Percentiles rank a stretch among this genome's conserved stretches.
Conservation (phyloP, 139 green algal species). For the Nannochloris sp. region DNA sequence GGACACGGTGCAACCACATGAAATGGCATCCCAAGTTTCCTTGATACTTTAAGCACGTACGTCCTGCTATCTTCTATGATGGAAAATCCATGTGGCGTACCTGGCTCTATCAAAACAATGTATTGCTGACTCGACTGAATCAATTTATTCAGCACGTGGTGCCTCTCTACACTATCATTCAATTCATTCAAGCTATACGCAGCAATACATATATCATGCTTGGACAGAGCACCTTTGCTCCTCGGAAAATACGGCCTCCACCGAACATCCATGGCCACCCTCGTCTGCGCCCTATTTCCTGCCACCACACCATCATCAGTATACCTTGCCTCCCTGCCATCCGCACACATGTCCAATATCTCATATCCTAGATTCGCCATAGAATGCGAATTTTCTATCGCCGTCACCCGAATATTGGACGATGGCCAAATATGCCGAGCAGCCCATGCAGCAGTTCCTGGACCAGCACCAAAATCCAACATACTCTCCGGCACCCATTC, state of each 20-base stretch:
- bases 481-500: conserved; percentile 38
- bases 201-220: conserved; percentile 49
- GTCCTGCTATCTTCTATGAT: conserved; percentile 41
- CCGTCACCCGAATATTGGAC: conserved; percentile 17
- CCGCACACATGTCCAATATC: conserved; percentile 14
- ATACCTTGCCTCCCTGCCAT: not conserved
- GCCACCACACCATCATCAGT: not conserved
- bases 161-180: conserved; percentile 19
- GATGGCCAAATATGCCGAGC: conserved; percentile 17
- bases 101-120: conserved; percentile 71
- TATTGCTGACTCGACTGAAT: conserved; percentile 34
- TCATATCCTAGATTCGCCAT: conserved; percentile 45
- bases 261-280: not conserved
- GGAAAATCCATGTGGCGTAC: conserved; percentile 50
- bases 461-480: conserved; percentile 68
- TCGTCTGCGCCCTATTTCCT: not conserved
- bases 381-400: conserved; percentile 48
- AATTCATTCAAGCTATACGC: conserved; percentile 59
- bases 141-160: conserved; percentile 19
- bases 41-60: conserved; percentile 16
- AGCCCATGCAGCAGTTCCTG: conserved; percentile 63
- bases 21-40: conserved; percentile 12
- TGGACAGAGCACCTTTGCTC: not conserved
- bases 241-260: conserved; percentile 2
- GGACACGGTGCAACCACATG: conserved; percentile 74